Percentiles rank a stretch among this genome's conserved stretches.
Evolutionary conservation across 2,329 filamentous ascomycete genomes (phyloP).

Genomic region (Emmonsia crescens): DNA sequence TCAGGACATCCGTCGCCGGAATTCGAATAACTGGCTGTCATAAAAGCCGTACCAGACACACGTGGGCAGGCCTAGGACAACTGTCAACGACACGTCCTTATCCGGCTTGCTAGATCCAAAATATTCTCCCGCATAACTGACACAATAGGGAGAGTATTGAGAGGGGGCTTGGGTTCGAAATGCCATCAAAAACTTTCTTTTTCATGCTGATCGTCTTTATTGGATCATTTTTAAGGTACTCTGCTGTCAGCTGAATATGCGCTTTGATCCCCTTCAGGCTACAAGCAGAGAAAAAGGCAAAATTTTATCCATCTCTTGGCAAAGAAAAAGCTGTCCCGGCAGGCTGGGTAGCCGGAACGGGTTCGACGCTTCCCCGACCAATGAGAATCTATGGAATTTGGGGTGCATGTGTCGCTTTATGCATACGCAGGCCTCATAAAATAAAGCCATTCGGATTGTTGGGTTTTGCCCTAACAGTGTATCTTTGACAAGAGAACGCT

Average conservation of each 20-base stretch:
- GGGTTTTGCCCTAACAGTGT: neutral
- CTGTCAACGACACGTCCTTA: neutral
- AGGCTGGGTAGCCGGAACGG: neutral
- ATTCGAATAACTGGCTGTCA: neutral
- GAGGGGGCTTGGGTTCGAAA: neutral
- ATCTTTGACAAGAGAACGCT: neutral
- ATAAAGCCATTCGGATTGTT: neutral
- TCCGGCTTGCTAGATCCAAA: neutral
- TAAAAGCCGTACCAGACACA: neutral
- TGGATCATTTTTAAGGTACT: neutral
- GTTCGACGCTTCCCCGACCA: neutral
- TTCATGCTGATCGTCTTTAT: neutral
- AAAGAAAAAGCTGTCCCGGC: neutral
- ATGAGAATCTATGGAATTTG: neutral
- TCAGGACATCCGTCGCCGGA: neutral
- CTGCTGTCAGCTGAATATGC: neutral
- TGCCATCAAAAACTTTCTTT: neutral
- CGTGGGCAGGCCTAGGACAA: neutral
- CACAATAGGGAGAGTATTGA: neutral
- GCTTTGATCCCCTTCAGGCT: neutral
- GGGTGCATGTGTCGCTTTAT: neutral
- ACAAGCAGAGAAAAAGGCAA: neutral
- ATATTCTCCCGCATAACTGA: neutral
- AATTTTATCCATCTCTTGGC: neutral
- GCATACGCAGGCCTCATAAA: neutral